A percentile compares a stretch with the other conserved stretches of the same genome.
Evolutionary conservation across 257 asterid genomes (phyloP).

Genomic region (Cynanchum wilfordii): DNA sequence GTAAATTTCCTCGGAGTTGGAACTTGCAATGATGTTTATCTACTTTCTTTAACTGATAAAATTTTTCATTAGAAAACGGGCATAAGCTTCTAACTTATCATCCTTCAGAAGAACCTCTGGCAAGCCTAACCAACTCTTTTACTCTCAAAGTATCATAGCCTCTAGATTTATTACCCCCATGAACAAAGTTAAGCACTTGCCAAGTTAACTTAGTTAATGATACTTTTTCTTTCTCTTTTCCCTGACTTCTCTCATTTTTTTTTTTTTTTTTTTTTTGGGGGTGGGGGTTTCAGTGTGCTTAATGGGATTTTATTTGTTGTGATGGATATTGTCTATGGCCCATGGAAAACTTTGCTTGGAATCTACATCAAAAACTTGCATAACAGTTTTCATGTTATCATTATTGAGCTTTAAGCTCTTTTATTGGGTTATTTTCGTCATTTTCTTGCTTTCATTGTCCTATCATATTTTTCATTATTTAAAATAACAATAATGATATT

Average conservation of each 20-base stretch:
- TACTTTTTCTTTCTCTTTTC: background rate
- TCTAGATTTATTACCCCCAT: background rate
- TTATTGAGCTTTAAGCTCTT: background rate
- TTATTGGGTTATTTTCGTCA: background rate
- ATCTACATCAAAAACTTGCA: background rate
- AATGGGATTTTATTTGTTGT: background rate
- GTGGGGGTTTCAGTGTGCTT: background rate
- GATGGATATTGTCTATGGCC: background rate
- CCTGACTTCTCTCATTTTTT: background rate
- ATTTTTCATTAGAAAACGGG: background rate
- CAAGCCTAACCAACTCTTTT: background rate
- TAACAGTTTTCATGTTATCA: background rate
- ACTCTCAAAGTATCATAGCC: background rate
- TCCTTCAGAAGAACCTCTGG: background rate
- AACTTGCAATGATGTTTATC: conserved; percentile 5
- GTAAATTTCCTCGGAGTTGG: conserved; percentile 34
- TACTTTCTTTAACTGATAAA: background rate
- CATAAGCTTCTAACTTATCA: background rate
- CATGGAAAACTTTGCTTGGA: background rate
- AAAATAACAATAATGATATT: background rate
- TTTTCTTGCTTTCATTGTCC: background rate
- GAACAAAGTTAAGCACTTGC: background rate
- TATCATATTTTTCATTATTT: background rate
- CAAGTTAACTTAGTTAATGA: background rate
- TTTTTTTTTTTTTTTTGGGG: background rate